phyloP scores from a whole-genome alignment of 202 grass and related monocot species.

The Panicum hallii region DNA sequence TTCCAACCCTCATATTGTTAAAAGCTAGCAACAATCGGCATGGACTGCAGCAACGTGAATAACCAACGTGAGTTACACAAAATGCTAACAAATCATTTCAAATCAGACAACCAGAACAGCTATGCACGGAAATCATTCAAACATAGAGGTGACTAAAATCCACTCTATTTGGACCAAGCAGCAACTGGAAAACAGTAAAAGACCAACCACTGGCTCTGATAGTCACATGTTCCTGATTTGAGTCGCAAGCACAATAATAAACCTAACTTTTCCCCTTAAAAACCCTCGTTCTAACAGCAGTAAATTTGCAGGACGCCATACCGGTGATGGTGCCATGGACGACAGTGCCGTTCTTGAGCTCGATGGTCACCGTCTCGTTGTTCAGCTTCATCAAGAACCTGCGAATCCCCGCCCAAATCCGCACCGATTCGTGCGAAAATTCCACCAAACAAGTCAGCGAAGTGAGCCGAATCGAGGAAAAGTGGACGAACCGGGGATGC shows the following conservation, averaged over 20 bases:
- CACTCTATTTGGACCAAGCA: neutral
- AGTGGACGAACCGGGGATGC: neutral
- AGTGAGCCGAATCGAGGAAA: neutral
- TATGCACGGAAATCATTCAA: neutral
- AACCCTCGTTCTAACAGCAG: neutral
- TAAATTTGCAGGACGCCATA: slow-evolving; percentile 46
- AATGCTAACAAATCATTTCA: neutral
- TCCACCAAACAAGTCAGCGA: slow-evolving; percentile 16
- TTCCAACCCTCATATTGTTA: neutral
- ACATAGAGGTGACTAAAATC: neutral
- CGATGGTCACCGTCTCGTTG: slow-evolving; percentile 98
- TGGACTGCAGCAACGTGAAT: neutral
- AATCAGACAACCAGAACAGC: neutral
- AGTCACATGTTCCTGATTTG: slow-evolving; percentile 5
- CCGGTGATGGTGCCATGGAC: slow-evolving; percentile 96
- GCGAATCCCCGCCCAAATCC: slow-evolving; percentile 41
- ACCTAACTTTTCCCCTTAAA: neutral
- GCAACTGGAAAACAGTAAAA: neutral
- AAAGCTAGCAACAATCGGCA: neutral
- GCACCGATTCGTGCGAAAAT: slow-evolving; percentile 42
- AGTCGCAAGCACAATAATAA: neutral
- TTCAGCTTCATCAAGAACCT: slow-evolving; percentile 99
- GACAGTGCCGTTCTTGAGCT: slow-evolving; percentile 95
- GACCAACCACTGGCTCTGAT: neutral
- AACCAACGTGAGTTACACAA: neutral